A percentile compares a stretch with the other conserved stretches of the same genome.
Evolutionary conservation across 169 alveolate genomes (phyloP).

Genomic region (Plasmodium falciparum): DNA sequence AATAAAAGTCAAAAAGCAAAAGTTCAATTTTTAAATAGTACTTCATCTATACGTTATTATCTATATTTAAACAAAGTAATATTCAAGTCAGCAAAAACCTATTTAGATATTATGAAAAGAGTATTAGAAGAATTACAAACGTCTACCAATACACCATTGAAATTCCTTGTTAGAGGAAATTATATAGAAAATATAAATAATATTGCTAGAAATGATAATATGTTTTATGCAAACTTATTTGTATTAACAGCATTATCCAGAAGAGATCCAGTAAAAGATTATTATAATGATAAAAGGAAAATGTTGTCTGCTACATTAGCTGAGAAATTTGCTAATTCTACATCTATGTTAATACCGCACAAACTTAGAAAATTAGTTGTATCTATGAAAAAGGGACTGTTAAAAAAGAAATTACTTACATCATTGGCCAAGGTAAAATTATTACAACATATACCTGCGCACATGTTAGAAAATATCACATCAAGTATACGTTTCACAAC

Average conservation of each 20-base stretch:
- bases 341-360: slow-evolving; percentile 82
- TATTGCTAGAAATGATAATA: slow-evolving; percentile 41
- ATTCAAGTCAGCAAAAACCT: slow-evolving; percentile 6
- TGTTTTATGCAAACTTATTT: slow-evolving; percentile 57
- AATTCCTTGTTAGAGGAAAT: slow-evolving; percentile 68
- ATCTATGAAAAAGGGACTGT: slow-evolving; percentile 79
- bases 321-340: slow-evolving; percentile 83
- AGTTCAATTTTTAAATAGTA: slow-evolving; percentile 22
- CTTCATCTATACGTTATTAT: slow-evolving; percentile 31
- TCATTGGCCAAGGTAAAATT: slow-evolving; percentile 80
- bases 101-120: slow-evolving; percentile 38
- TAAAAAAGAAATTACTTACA: slow-evolving; percentile 77
- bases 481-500: slow-evolving; percentile 83
- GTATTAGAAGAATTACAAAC: slow-evolving; percentile 21
- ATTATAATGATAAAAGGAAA: slow-evolving; percentile 72
- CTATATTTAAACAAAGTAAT: slow-evolving; percentile 33
- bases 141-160: slow-evolving; percentile 18
- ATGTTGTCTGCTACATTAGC: slow-evolving; percentile 76
- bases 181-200: slow-evolving; percentile 14
- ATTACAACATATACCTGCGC: slow-evolving; percentile 79
- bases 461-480: slow-evolving; percentile 79
- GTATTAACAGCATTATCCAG: slow-evolving; percentile 31
- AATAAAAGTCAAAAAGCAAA: slow-evolving; percentile 24
- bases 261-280: slow-evolving; percentile 76
- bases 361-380: slow-evolving; percentile 80